Evolutionary conservation across 371 early-diverging fungal genomes (phyloP).

Genomic region (Zychaea mexicana): DNA sequence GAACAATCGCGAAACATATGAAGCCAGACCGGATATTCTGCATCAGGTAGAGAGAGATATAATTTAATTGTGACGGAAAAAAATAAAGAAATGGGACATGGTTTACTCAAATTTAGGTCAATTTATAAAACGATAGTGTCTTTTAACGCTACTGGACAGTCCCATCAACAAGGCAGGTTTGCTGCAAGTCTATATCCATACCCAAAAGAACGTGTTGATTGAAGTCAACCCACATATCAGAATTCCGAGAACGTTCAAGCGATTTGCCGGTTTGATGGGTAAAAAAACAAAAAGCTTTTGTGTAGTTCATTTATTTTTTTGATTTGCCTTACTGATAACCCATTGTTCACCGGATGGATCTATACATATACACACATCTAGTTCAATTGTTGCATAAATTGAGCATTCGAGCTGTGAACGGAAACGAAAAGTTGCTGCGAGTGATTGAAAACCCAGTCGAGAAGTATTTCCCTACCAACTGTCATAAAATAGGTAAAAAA

Average conservation of each 20-base stretch:
- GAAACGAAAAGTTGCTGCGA: slow-evolving; percentile 91
- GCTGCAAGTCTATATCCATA: slow-evolving; percentile 95
- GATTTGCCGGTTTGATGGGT: slow-evolving; percentile 96
- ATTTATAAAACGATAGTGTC: slow-evolving; percentile 62
- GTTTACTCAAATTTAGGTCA: not conserved
- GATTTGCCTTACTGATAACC: too few relatives aligned
- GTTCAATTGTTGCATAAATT: slow-evolving; percentile 98
- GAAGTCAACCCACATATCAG: slow-evolving; percentile 97
- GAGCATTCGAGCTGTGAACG: slow-evolving; percentile 90
- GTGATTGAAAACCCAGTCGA: slow-evolving; percentile 97
- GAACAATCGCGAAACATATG: slow-evolving; percentile 79
- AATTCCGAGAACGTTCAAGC: slow-evolving; percentile 97
- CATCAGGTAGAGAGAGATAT: slow-evolving; percentile 83
- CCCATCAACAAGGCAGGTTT: slow-evolving; percentile 98
- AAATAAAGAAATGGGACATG: not conserved
- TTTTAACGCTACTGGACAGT: slow-evolving; percentile 95
- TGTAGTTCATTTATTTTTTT: too few relatives aligned
- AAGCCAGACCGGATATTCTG: slow-evolving; percentile 95
- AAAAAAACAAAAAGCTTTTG: too few relatives aligned
- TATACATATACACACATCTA: slow-evolving; percentile 19
- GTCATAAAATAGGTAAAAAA: slow-evolving; percentile 80
- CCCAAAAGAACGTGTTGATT: slow-evolving; percentile 93
- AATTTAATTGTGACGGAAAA: not conserved
- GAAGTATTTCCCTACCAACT: slow-evolving; percentile 91
- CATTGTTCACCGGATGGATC: too few relatives aligned